A percentile compares a stretch with the other conserved stretches of the same genome.
These are phyloP conservation scores for Trichosporon sp. DNA, from an alignment of 1,284 basidiomycete species.

Conservation along the genomic window DNA sequence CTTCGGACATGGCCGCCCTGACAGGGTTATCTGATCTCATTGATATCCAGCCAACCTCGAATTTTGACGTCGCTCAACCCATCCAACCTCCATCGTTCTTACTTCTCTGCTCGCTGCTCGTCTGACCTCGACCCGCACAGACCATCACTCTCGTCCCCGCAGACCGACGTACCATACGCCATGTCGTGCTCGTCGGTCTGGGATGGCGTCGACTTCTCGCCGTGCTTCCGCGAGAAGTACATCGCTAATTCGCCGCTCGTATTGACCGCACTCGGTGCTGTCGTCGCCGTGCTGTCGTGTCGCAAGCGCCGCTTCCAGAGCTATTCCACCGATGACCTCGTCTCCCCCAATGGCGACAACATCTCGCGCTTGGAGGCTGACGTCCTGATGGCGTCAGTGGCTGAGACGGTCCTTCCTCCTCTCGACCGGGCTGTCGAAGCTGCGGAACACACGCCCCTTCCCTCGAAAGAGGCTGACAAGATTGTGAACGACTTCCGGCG, in stretches of 20 bases:
- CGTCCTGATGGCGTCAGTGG: slow-evolving; percentile 36
- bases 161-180: neutral
- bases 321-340: slow-evolving; percentile 13
- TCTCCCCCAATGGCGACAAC: slow-evolving; percentile 29
- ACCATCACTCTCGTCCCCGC: neutral
- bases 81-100: neutral
- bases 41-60: neutral
- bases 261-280: slow-evolving; percentile 28
- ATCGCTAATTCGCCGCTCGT: slow-evolving; percentile 36
- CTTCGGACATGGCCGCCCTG: neutral
- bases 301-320: neutral
- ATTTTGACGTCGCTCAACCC: neutral
- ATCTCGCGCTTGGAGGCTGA: slow-evolving; percentile 40
- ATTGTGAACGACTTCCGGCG: slow-evolving; percentile 31
- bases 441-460: neutral
- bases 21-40: neutral
- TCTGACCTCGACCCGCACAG: neutral
- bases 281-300: slow-evolving; percentile 9
- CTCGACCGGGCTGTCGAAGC: neutral
- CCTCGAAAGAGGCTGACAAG: slow-evolving; percentile 27
- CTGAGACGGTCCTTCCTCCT: slow-evolving; percentile 12
- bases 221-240: slow-evolving; percentile 42
- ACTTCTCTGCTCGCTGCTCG: neutral
- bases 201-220: slow-evolving; percentile 51
- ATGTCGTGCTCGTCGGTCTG: slow-evolving; percentile 28